These are phyloP conservation scores for Suhomyces pyralidae DNA, from an alignment of 805 yeast species.

Conservation along the genomic window DNA sequence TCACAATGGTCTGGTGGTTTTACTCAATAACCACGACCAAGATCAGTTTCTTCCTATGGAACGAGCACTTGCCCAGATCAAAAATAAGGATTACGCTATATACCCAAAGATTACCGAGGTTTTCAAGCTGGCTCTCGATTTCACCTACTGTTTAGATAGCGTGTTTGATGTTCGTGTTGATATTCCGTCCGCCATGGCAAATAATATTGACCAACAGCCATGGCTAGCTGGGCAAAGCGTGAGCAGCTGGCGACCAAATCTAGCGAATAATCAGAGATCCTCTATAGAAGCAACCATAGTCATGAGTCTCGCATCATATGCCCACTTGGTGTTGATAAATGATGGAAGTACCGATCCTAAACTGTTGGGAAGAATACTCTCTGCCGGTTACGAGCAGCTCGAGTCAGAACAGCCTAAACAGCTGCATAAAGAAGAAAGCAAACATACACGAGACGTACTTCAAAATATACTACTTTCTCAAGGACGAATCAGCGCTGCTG, in stretches of 20 bases:
- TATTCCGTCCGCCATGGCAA: constrained; percentile 1
- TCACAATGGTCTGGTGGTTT: constrained; percentile 34
- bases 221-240: constrained; percentile 6
- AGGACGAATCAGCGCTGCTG: background rate
- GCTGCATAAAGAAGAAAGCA: background rate
- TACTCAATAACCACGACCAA: constrained; percentile 4
- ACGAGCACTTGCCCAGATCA: constrained; percentile 8
- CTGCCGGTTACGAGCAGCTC: background rate
- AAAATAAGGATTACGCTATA: constrained; percentile 2
- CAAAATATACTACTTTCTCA: constrained; percentile 1
- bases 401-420: background rate
- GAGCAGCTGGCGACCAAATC: background rate
- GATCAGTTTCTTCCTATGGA: constrained; percentile 1
- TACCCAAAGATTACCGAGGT: background rate
- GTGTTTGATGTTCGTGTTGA: constrained; percentile 7
- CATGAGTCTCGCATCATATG: background rate
- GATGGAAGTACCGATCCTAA: constrained; percentile 1
- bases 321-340: background rate
- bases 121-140: background rate
- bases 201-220: background rate
- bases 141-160: constrained; percentile 1
- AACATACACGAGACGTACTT: constrained; percentile 2
- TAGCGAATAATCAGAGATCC: background rate
- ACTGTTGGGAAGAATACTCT: constrained; percentile 2
- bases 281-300: background rate